A percentile compares a stretch with the other conserved stretches of the same genome.
phyloP scores from a whole-genome alignment of 176 grass and related monocot genomes.

The Avena eriantha region DNA sequence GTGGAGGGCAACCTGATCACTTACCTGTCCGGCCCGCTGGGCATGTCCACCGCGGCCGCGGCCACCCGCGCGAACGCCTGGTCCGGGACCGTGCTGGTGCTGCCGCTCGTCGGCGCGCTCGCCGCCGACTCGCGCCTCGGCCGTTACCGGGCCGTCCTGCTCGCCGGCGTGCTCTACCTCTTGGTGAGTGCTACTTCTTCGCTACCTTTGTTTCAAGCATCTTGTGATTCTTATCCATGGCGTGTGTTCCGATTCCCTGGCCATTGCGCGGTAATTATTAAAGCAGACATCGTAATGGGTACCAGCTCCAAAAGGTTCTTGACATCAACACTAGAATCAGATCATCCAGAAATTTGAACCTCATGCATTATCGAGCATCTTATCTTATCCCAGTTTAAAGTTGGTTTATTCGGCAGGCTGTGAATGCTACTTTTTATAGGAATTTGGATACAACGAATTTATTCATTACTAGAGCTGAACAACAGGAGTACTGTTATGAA shows the following conservation, averaged over 20 bases:
- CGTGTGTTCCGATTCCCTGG: not conserved
- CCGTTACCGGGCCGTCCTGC: conserved; percentile 46
- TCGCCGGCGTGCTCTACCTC: conserved; percentile 50
- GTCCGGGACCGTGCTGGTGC: conserved; percentile 51
- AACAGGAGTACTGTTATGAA: no score
- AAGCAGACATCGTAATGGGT: no score
- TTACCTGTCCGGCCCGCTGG: conserved; percentile 69
- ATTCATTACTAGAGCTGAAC: no score
- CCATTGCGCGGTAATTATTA: not conserved
- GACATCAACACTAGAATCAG: no score
- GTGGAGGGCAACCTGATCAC: conserved; percentile 64
- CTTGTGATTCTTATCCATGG: not conserved
- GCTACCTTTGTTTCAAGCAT: not conserved
- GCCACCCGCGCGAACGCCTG: conserved; percentile 52
- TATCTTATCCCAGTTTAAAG: no score
- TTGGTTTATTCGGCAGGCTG: no score
- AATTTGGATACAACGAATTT: no score
- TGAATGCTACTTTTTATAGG: no score
- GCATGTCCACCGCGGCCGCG: conserved; percentile 49
- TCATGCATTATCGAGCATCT: no score
- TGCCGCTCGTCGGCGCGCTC: conserved; percentile 66
- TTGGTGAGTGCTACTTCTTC: conserved; percentile 28
- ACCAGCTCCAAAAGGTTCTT: no score
- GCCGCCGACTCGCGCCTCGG: conserved; percentile 67
- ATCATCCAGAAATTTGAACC: no score